Evolutionary conservation across 441 rosid genomes (phyloP).

Genomic region (Populus hybrid): DNA sequence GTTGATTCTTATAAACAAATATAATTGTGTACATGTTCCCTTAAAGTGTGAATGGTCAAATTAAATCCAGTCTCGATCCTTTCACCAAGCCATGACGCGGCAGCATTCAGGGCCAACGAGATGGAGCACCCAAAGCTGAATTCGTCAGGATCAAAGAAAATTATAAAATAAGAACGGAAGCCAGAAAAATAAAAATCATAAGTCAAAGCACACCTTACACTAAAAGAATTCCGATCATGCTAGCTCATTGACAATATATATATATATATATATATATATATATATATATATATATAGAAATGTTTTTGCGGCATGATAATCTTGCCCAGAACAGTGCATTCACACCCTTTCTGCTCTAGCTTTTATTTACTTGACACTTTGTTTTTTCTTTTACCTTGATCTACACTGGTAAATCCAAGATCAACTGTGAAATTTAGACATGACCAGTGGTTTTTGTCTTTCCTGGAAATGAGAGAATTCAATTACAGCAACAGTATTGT

Average conservation of each 20-base stretch:
- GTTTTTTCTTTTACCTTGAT: too few species aligned
- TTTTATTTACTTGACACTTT: too few species aligned
- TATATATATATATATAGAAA: background rate
- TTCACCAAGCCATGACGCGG: background rate
- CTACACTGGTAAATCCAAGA: too few species aligned
- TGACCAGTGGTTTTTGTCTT: background rate
- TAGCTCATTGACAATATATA: too few species aligned
- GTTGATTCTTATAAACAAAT: background rate
- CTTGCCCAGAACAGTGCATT: background rate
- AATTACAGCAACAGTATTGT: too few species aligned
- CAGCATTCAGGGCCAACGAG: background rate
- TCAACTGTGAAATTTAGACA: background rate
- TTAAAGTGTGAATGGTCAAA: background rate
- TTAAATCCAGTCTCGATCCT: background rate
- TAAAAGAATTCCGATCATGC: background rate
- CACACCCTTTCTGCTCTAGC: background rate
- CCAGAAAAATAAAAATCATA: background rate
- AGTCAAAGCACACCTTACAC: slow-evolving; percentile 8
- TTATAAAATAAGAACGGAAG: background rate
- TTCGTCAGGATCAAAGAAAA: background rate
- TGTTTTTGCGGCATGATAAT: background rate
- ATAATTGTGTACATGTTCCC: background rate
- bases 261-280: background rate
- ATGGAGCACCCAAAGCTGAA: background rate
- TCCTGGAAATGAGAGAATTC: background rate